These are phyloP conservation scores for Starmera dryadoides DNA, from an alignment of 805 yeast genomes.

Conservation along the genomic window DNA sequence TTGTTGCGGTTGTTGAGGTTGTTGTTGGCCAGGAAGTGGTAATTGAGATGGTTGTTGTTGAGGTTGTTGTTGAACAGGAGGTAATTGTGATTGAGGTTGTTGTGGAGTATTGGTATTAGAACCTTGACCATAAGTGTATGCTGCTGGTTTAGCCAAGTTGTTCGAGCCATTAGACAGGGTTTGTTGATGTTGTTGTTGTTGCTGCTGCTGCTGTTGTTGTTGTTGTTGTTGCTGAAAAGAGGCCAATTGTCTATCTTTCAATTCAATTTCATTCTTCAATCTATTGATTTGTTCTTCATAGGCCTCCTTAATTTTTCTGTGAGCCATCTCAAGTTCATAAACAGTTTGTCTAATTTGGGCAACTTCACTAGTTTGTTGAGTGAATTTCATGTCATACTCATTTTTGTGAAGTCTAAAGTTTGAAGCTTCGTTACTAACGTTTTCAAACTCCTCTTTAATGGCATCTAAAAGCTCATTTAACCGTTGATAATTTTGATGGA, in stretches of 20 bases:
- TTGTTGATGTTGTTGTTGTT: constrained; percentile 17
- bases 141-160: constrained; percentile 17
- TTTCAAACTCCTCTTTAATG: constrained; percentile 84
- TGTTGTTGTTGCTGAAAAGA: constrained; percentile 36
- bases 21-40: constrained; percentile 25
- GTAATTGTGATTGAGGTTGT: constrained; percentile 26
- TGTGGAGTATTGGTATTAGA: constrained; percentile 21
- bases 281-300: constrained; percentile 89
- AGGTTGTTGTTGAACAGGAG: constrained; percentile 24
- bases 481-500: constrained; percentile 20
- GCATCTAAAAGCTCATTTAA: constrained; percentile 84
- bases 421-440: constrained; percentile 78
- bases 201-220: constrained; percentile 27
- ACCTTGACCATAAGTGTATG: constrained; percentile 10
- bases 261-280: constrained; percentile 79
- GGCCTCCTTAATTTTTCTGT: constrained; percentile 89
- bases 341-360: constrained; percentile 92
- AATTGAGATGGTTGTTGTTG: constrained; percentile 18
- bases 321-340: constrained; percentile 89
- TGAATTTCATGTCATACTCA: constrained; percentile 83
- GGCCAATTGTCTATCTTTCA: constrained; percentile 55
- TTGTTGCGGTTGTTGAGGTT: constrained; percentile 14
- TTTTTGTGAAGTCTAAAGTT: constrained; percentile 84
- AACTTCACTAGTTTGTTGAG: constrained; percentile 89
- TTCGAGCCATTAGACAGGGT: constrained; percentile 18